These are phyloP conservation scores for Monascus purpureus DNA, from an alignment of 495 filamentous ascomycete species.

Conservation along the genomic window DNA sequence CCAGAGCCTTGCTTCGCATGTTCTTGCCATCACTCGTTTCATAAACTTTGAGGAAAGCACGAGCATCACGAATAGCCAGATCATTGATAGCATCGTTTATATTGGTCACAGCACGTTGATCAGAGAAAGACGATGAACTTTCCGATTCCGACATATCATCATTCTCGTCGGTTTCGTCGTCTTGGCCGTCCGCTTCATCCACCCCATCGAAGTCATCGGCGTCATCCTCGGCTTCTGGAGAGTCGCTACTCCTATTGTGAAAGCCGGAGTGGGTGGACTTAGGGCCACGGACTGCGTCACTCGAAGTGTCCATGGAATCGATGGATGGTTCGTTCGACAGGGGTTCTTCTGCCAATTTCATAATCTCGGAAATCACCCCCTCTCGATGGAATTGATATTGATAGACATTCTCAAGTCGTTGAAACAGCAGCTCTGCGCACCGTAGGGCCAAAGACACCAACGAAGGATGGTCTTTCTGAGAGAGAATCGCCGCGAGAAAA, in stretches of 20 bases:
- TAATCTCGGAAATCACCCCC: conserved; percentile 85
- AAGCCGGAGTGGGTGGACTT: not conserved
- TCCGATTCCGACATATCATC: conserved; percentile 60
- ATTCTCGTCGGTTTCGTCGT: conserved; percentile 44
- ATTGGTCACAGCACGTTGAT: conserved; percentile 27
- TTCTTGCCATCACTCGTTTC: conserved; percentile 59
- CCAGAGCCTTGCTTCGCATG: conserved; percentile 62
- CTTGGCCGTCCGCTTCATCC: conserved; percentile 45
- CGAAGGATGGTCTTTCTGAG: conserved; percentile 83
- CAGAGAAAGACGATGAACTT: conserved; percentile 41
- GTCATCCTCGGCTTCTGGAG: conserved; percentile 37
- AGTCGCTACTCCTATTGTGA: conserved; percentile 9
- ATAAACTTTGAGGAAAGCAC: conserved; percentile 67
- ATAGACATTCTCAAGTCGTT: conserved; percentile 74
- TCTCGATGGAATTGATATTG: conserved; percentile 95
- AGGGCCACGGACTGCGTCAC: conserved; percentile 5
- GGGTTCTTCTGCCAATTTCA: conserved; percentile 51
- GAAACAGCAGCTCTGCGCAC: conserved; percentile 75
- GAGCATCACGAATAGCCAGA: conserved; percentile 59
- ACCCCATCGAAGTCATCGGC: conserved; percentile 39
- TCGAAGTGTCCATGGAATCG: conserved; percentile 13
- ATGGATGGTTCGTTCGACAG: conserved; percentile 18
- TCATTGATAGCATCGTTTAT: conserved; percentile 51
- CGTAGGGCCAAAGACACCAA: conserved; percentile 78
- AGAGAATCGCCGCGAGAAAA: conserved; percentile 87